These are phyloP conservation scores for Rhodotorula toruloides DNA, from an alignment of 768 basidiomycete genomes.

Conservation along the genomic window DNA sequence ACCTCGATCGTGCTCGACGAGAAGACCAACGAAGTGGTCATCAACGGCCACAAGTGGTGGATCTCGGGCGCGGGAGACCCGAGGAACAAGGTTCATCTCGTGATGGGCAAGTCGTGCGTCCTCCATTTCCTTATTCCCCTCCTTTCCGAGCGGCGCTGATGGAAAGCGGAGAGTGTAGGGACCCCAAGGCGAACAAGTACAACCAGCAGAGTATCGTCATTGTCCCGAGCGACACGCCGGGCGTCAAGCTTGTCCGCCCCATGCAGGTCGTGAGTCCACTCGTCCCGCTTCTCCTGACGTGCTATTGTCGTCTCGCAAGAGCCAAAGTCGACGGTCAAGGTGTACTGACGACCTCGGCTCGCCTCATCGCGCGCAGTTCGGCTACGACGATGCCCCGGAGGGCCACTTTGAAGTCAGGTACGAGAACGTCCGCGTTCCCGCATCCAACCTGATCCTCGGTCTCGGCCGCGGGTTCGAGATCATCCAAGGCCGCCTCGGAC, in stretches of 20 bases:
- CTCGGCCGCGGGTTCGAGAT: constrained; percentile 97
- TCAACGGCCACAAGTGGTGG: constrained; percentile 99
- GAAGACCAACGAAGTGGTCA: constrained; percentile 80
- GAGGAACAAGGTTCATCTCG: constrained; percentile 78
- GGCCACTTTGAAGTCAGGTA: constrained; percentile 95
- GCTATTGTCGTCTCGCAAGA: no score
- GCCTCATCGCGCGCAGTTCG: constrained; percentile 13
- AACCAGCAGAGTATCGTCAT: constrained; percentile 89
- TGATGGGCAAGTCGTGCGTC: constrained; percentile 65
- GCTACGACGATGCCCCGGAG: constrained; percentile 53
- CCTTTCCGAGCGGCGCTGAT: background rate
- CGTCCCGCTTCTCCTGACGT: constrained; percentile 76
- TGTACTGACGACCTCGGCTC: background rate
- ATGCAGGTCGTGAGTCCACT: constrained; percentile 74
- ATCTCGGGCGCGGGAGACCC: constrained; percentile 96
- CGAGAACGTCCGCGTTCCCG: constrained; percentile 83
- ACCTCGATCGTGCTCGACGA: constrained; percentile 64
- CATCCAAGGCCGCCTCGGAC: constrained; percentile 88
- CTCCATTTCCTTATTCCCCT: background rate
- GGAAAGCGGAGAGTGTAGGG: background rate
- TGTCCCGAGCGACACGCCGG: constrained; percentile 79
- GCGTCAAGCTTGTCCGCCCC: constrained; percentile 82
- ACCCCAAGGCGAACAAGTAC: constrained; percentile 58
- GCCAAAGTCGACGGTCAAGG: no score
- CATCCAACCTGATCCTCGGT: constrained; percentile 74